Base-by-base conservation (phyloP, 352 stramenopile genomes). In the Pythium grandisporangium region DNA sequence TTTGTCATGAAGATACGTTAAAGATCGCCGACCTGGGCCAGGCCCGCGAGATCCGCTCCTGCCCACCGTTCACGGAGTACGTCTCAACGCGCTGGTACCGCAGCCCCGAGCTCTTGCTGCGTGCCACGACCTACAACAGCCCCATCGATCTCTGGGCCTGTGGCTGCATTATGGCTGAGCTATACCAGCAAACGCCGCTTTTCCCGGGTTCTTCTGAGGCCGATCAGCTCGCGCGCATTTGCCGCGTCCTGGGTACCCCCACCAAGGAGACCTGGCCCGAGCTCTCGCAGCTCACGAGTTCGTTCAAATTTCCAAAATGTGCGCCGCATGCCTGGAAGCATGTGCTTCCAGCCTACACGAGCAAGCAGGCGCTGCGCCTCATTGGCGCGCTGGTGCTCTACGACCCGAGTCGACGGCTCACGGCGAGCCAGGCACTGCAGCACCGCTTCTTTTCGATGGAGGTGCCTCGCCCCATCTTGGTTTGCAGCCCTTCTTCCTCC, bases 161-260 rank as follows among this genome's bases (percentile, higher is more conserved):
- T 22, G 78, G 77, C 22, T 93, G 75, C 39, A 88, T 86, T 42
- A 64, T 87, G 54, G 78, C 75, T n/a, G 80, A 93, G 56, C 67
- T 91, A 17, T 79, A 66, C 12, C 43, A 84, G 8, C 77, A 75
- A 30, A 55, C 64, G n/a, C 72, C 73, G 19, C 48, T 88, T 7
- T 93, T 91, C 45, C 64, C 76, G n/a, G 74, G 96, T 5, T 80
- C 64, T 14, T 93, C 66, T 16, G 96, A 99, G 56, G 81, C 92
- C 16, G 95, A 99, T 66, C 88, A 99, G 62, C 81, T 99, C 21
- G 90, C 90, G 53, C 96, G 96, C 24, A 97, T 98, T 48, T 95
- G 79, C 67, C 83, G 75, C 27, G 68, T 97, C n/a, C 55, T 98
- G 17, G 92, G 92, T 6, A 75, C 84, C 5, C 93, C 95, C 2